Conservation (phyloP, 75 land plant genomes). For the Selaginella moellendorffii region DNA sequence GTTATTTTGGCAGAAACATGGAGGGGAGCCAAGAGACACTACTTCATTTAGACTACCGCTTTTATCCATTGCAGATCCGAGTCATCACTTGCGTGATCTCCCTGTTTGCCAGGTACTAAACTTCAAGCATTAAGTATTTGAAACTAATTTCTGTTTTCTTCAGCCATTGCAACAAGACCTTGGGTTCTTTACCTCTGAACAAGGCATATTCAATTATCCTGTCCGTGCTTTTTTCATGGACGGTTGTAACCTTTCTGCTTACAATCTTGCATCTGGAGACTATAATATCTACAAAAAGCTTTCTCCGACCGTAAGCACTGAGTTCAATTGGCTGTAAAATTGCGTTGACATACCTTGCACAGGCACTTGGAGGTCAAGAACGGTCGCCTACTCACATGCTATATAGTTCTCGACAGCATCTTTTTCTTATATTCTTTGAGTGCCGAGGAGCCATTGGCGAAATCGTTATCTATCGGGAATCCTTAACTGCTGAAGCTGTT, state of each 20-base stretch:
- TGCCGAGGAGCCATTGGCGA: slow-evolving; percentile 48
- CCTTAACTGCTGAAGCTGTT: slow-evolving; percentile 38
- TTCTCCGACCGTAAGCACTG: slow-evolving; percentile 54
- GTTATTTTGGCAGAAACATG: slow-evolving; percentile 16
- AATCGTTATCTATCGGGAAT: slow-evolving; percentile 81
- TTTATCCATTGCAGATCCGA: slow-evolving; percentile 54
- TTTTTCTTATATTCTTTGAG: slow-evolving; percentile 87
- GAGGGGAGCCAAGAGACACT: slow-evolving; percentile 65
- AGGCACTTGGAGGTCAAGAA: slow-evolving; percentile 83
- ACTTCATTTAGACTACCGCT: slow-evolving; percentile 74
- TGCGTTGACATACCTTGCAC: too few species aligned
- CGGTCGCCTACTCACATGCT: slow-evolving; percentile 49
- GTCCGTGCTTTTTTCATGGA: slow-evolving; percentile 89
- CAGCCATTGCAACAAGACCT: slow-evolving; percentile 90
- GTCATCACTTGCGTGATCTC: slow-evolving; percentile 58
- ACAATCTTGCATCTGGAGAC: slow-evolving; percentile 70
- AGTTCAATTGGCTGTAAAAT: not conserved
- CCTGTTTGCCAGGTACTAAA: slow-evolving; percentile 80
- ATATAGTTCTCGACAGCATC: slow-evolving; percentile 71
- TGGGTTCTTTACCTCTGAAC: slow-evolving; percentile 82
- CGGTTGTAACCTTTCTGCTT: slow-evolving; percentile 76
- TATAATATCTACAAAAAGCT: slow-evolving; percentile 92
- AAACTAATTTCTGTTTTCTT: not conserved
- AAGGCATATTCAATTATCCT: slow-evolving; percentile 89
- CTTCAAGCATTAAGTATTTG: not conserved